phyloP scores from a whole-genome alignment of 768 basidiomycete genomes.

The Mycena pura region DNA sequence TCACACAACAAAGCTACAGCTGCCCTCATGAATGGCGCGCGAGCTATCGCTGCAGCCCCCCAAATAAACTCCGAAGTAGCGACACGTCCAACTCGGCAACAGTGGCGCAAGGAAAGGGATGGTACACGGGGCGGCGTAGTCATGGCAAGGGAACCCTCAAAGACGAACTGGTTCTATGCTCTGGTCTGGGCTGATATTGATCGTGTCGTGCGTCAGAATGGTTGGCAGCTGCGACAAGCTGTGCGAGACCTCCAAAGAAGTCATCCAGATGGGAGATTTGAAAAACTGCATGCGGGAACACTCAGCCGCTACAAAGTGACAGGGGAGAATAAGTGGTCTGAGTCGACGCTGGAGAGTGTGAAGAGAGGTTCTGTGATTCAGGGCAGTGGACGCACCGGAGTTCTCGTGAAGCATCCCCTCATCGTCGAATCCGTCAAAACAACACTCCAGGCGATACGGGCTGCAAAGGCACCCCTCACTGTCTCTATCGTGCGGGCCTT shows the following conservation, averaged over 20 bases:
- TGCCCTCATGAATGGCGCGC: neutral
- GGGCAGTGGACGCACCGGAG: neutral
- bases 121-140: neutral
- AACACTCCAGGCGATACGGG: neutral
- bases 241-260: neutral
- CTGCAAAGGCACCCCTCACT: neutral
- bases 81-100: neutral
- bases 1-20: neutral
- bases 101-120: neutral
- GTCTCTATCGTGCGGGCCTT: neutral
- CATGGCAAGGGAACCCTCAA: neutral
- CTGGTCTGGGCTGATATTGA: neutral
- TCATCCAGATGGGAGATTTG: neutral
- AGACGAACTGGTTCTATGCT: slow-evolving; percentile 2
- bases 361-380: neutral
- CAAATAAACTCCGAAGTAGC: too few relatives aligned
- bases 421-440: neutral
- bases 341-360: too few relatives aligned
- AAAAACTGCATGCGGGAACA: neutral
- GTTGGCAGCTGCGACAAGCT: neutral
- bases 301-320: too few relatives aligned
- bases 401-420: neutral
- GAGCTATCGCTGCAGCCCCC: too few relatives aligned
- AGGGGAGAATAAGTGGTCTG: too few relatives aligned
- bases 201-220: neutral